These are phyloP conservation scores for Leptodermis oblonga DNA, from an alignment of 257 asterid species.

Conservation along the genomic window DNA sequence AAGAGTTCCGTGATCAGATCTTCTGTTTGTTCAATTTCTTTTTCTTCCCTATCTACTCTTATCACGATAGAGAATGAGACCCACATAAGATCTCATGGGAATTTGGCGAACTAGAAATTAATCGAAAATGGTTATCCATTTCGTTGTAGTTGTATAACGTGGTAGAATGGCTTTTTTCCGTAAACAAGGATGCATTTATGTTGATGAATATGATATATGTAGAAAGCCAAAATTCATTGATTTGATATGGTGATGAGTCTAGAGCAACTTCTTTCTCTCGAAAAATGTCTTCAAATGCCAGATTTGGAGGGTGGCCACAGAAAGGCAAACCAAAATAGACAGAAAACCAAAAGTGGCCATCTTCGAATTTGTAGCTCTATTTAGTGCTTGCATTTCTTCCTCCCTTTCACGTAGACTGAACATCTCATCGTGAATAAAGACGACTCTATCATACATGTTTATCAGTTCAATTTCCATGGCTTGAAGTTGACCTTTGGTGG, in stretches of 20 bases:
- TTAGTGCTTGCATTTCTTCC: conserved; percentile 30
- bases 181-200: background rate
- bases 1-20: too few relatives aligned
- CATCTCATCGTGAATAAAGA: conserved; percentile 31
- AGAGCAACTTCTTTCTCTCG: conserved; percentile 29
- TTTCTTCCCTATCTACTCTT: too few relatives aligned
- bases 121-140: background rate
- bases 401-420: conserved; percentile 27
- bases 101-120: too few relatives aligned
- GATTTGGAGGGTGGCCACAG: conserved; percentile 28
- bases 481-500: conserved; percentile 15
- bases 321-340: conserved; percentile 24
- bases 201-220: background rate
- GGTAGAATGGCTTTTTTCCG: background rate
- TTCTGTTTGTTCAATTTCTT: too few relatives aligned
- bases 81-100: too few relatives aligned
- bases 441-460: conserved; percentile 20
- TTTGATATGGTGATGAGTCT: background rate
- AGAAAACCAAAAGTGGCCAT: conserved; percentile 18
- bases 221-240: background rate
- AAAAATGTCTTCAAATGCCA: conserved; percentile 35
- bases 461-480: conserved; percentile 29
- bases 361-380: conserved; percentile 27
- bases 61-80: too few relatives aligned
- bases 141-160: background rate